phyloP scores from a whole-genome alignment of 1,284 basidiomycete species.

The Leccinum insolens region DNA sequence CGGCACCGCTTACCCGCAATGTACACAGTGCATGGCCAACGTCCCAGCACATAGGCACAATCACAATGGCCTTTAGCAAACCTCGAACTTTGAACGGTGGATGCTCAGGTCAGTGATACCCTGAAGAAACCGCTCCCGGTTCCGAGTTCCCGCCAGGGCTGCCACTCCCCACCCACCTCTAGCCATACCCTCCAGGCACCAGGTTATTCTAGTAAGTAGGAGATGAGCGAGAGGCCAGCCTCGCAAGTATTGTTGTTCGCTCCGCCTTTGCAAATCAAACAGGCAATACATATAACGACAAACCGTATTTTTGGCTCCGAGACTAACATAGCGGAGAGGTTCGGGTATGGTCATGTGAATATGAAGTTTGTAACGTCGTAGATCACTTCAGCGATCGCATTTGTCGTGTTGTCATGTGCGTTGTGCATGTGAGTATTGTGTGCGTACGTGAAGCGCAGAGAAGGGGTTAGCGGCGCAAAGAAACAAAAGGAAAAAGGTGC shows the following conservation, averaged over 20 bases:
- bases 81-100: background rate
- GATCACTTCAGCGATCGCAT: background rate
- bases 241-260: background rate
- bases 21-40: background rate
- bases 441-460: background rate
- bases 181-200: background rate
- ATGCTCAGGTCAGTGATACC: background rate
- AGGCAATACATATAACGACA: background rate
- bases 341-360: background rate
- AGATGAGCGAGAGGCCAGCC: too few relatives aligned
- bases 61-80: background rate
- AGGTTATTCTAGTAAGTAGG: too few relatives aligned
- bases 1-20: background rate
- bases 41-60: background rate
- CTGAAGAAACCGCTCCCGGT: background rate
- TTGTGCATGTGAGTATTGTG: background rate
- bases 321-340: background rate
- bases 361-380: background rate
- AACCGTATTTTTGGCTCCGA: background rate
- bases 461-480: background rate
- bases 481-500: background rate
- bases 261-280: background rate
- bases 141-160: background rate
- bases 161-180: background rate
- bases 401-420: background rate